Base-by-base conservation (phyloP, 2,329 filamentous ascomycete species). In the Nemania sp. region DNA sequence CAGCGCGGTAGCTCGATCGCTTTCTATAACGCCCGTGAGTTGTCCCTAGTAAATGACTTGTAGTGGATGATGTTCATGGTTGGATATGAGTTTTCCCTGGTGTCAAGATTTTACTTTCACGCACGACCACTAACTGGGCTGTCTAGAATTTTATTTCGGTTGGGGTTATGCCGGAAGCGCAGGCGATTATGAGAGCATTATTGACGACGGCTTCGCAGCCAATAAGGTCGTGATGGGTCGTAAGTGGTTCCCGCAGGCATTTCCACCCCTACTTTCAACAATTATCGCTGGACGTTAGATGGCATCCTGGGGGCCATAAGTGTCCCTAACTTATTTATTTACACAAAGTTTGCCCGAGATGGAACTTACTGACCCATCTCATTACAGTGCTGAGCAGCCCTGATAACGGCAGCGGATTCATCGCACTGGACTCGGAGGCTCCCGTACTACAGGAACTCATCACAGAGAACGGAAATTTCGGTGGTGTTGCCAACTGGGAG, bases 401-500 rank as follows among this genome's bases (percentile, higher is more conserved):
- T 0, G 85, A 82, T 0, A 94, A 97, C 73, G 93, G 93, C 8
- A 66, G 71, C n/a, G 85, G 84, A 18, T 88, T 82, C 71, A 82
- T 88, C 10, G 76, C 77, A 4, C 83, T 82, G 65, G 82, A 87
- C 41, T 84, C 84, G 66, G 76, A 87, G 43, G 80, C 80, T 1
- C 69, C 75, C 7, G 83, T 85, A 0, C 76, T 88, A 2, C 72
- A 75, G 13, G 75, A 80, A 2, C 73, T 88, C 27, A 75, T 79
- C n/a, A 74, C 73, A 2, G 77, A 81, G 61, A 92, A 92, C 74
- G 87, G 87, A 1, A 82, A 82, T 0, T 96, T 97, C 78, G 94
- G 94, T 0, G 94, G 94, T 0, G 89, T 98, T 6, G 96, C 96
- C 90, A 93, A 93, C 2, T 98, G 94, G 94, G 94, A 98, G 81